These are phyloP conservation scores for Syncephalastrum sp. DNA, from an alignment of 371 early-diverging fungal species.

Conservation along the genomic window DNA sequence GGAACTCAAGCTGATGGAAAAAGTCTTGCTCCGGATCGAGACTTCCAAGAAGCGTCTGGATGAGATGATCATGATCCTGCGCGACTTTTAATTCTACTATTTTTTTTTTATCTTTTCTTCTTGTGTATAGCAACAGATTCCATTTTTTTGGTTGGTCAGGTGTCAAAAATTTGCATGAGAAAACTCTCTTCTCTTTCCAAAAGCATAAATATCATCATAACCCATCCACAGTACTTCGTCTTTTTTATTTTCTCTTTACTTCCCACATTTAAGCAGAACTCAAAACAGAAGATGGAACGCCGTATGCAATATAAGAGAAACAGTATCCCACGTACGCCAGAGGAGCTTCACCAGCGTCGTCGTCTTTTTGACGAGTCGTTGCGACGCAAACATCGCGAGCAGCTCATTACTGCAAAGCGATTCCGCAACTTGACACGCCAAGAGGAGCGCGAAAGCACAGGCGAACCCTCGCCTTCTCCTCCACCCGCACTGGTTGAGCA, in stretches of 20 bases:
- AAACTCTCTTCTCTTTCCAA: not conserved
- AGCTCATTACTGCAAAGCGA: conserved; percentile 54
- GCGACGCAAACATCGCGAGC: conserved; percentile 53
- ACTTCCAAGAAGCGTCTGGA: conserved; percentile 65
- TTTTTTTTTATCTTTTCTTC: too few relatives aligned
- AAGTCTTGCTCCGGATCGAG: conserved; percentile 55
- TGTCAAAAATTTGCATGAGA: too few relatives aligned
- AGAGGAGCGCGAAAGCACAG: conserved; percentile 23
- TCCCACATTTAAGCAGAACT: conserved; percentile 10
- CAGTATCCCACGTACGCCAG: conserved; percentile 38
- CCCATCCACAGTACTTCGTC: not conserved
- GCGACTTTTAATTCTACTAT: conserved; percentile 55
- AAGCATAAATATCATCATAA: not conserved
- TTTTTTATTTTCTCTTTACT: conserved; percentile 3
- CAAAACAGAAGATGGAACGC: not conserved
- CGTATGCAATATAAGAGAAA: conserved; percentile 36
- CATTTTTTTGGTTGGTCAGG: too few relatives aligned
- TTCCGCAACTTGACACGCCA: conserved; percentile 40
- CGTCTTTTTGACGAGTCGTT: conserved; percentile 42
- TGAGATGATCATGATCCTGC: conserved; percentile 63
- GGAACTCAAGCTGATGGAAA: conserved; percentile 52
- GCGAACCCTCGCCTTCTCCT: conserved; percentile 12
- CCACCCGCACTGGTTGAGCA: conserved; percentile 27
- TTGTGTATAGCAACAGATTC: too few relatives aligned
- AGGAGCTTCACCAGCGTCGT: conserved; percentile 36